Evolutionary conservation across 2,329 filamentous ascomycete species (phyloP), one percentile per base, ranked within the genome.

Genomic region (Microsporum ferrugineum): DNA sequence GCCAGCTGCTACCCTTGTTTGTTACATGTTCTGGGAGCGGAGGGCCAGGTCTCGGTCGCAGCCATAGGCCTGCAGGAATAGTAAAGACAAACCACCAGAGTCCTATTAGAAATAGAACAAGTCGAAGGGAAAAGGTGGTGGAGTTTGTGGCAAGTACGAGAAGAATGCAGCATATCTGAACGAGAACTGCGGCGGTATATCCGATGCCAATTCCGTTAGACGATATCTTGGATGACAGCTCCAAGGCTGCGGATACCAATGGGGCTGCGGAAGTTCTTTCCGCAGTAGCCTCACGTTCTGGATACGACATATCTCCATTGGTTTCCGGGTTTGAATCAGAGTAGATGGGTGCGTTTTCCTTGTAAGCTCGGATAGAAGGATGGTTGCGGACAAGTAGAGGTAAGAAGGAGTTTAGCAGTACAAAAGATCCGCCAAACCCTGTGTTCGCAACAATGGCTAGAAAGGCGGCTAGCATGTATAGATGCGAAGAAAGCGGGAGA

Each of bases 71-170:
- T 0, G 90, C 86, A 0, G 94, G 94, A 60, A 97, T 84, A 2
- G 89, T 95, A 72, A 99, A 97, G 38, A 88, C 62, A 51, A 91
- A 84, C 94, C 94, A 99, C 94, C 94, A 99, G 33, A 84, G 73
- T 38, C 94, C 94, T 59, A 97, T 86, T 61, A 91, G 76, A 72
- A 95, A 91, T 7, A 99, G 81, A 0, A 94, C 92, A 2, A 97
- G 80, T 2, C 91, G 86, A 53, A 96, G 85, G 0, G 90, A 89
- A 78, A 91, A 91, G 0, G 88, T 91, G 2, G 88, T 88, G 63
- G 89, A 91, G 41, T 84, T 81, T 71, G 89, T 84, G 1, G 78
- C 75, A 43, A 91, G 79, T 2, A 97, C 82, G 45, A 96, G 82
- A 57, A 88, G 74, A 63, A 97, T 92, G 58, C 87, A 86, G 1